phyloP scores from a whole-genome alignment of 768 basidiomycete species.

The Trametopsis cervina region DNA sequence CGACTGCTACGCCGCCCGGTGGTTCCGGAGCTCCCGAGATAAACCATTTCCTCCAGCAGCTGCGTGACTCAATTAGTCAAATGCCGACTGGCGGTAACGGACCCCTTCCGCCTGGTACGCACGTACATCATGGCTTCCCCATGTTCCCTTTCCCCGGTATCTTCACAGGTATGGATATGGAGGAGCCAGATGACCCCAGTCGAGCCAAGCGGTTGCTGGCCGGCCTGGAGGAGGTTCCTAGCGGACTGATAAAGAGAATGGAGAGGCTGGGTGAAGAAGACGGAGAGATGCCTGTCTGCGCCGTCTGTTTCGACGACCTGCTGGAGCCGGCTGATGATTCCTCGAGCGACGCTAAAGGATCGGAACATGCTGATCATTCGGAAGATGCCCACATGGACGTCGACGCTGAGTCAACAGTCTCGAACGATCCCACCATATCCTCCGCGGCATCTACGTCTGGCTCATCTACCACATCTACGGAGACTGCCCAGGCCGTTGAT shows the following conservation, averaged over 20 bases:
- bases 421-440: slow-evolving; percentile 1
- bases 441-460: not conserved
- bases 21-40: not conserved
- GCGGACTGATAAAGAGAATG: slow-evolving; percentile 58
- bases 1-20: not conserved
- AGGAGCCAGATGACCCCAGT: slow-evolving; percentile 54
- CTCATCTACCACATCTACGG: not conserved
- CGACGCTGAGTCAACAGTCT: slow-evolving; percentile 7
- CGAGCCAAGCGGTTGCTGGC: slow-evolving; percentile 56
- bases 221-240: slow-evolving; percentile 60
- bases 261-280: slow-evolving; percentile 38
- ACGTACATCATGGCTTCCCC: not conserved
- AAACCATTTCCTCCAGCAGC: not conserved
- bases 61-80: not conserved
- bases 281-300: slow-evolving; percentile 43
- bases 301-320: slow-evolving; percentile 71
- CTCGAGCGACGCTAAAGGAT: slow-evolving; percentile 14
- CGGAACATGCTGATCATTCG: slow-evolving; percentile 10
- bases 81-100: not conserved
- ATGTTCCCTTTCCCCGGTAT: not conserved
- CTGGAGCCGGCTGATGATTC: slow-evolving; percentile 39
- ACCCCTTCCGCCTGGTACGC: not conserved
- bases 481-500: not conserved
- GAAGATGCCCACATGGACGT: slow-evolving; percentile 9
- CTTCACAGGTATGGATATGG: slow-evolving; percentile 24